These are phyloP conservation scores for Prillingera fragicola DNA, from an alignment of 1,284 basidiomycete genomes.

Conservation along the genomic window DNA sequence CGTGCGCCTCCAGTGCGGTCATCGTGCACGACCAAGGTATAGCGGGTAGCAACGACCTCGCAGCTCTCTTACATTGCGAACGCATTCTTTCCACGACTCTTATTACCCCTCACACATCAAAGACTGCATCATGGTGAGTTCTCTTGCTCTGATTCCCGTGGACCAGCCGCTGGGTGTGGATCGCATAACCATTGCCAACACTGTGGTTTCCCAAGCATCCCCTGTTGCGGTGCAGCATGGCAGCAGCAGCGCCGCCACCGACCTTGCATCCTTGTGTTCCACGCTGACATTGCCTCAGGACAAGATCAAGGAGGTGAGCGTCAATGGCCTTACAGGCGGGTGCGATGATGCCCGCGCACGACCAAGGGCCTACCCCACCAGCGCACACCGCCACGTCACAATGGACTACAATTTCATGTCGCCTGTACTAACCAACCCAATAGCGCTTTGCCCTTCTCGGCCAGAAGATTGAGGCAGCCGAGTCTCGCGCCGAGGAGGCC, in stretches of 20 bases:
- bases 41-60: not conserved
- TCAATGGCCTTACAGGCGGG: not conserved
- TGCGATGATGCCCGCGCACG: not conserved
- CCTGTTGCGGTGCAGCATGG: too few relatives aligned
- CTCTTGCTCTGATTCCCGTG: too few relatives aligned
- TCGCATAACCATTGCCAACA: too few relatives aligned
- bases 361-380: not conserved
- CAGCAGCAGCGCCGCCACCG: too few relatives aligned
- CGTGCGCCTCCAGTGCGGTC: not conserved
- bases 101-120: not conserved
- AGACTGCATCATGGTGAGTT: slow-evolving; percentile 3
- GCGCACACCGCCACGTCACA: slow-evolving; percentile 1
- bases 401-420: not conserved
- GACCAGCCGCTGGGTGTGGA: too few relatives aligned
- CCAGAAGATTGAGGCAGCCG: slow-evolving; percentile 75
- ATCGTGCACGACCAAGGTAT: not conserved
- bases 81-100: not conserved
- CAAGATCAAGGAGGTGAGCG: slow-evolving; percentile 55
- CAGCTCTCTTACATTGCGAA: not conserved
- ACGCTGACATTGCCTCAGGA: slow-evolving; percentile 45
- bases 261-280: too few relatives aligned
- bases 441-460: slow-evolving; percentile 63
- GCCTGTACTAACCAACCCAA: not conserved
- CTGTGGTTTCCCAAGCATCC: not conserved
- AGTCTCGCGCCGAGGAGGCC: slow-evolving; percentile 72